phyloP scores from a whole-genome alignment of 306 rosid species.

The Hippophae rhamnoides region DNA sequence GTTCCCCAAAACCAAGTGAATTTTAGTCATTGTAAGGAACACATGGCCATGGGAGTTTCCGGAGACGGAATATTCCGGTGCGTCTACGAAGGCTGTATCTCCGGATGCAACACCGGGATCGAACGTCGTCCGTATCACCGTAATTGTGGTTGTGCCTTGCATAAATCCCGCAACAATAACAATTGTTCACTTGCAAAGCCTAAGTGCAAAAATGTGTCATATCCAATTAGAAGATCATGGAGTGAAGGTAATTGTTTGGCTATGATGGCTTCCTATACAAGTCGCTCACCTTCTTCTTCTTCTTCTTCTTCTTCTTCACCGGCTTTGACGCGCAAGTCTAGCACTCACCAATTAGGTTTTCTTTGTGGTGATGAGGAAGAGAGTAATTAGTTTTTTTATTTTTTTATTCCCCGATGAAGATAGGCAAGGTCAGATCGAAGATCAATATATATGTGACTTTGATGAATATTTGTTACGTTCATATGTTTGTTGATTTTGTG shows the following conservation, averaged over 20 bases:
- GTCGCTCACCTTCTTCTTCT: slow-evolving; percentile 23
- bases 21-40: neutral
- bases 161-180: slow-evolving; percentile 14
- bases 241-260: slow-evolving; percentile 38
- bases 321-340: neutral
- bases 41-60: slow-evolving; percentile 14
- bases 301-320: slow-evolving; percentile 10
- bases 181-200: slow-evolving; percentile 16
- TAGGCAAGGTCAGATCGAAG: no score
- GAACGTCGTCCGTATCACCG: slow-evolving; percentile 74
- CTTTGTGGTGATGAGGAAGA: slow-evolving; percentile 11
- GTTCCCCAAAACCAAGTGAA: neutral
- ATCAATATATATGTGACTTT: no score
- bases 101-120: slow-evolving; percentile 30
- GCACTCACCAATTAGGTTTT: slow-evolving; percentile 2
- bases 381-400: no score
- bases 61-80: slow-evolving; percentile 24
- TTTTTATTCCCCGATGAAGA: no score
- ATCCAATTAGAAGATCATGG: slow-evolving; percentile 44
- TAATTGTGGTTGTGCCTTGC: slow-evolving; percentile 67
- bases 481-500: no score
- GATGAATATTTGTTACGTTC: no score
- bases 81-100: slow-evolving; percentile 39
- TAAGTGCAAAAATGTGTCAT: slow-evolving; percentile 32
- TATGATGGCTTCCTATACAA: slow-evolving; percentile 11